These are phyloP conservation scores for Pseudogymnoascus sp. DNA, from an alignment of 2,329 filamentous ascomycete species.

Conservation along the genomic window DNA sequence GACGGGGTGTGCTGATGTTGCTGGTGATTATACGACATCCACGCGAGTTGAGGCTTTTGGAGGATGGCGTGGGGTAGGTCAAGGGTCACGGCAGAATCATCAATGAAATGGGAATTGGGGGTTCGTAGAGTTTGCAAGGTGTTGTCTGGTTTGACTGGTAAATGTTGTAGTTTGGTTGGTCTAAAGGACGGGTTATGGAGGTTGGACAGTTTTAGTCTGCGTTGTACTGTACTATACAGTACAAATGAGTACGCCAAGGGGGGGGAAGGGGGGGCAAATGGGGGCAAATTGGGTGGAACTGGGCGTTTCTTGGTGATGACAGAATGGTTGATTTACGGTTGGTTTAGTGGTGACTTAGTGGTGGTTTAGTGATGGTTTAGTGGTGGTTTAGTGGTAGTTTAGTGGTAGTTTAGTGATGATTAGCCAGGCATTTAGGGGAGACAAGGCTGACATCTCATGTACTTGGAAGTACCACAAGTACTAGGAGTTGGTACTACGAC, in stretches of 20 bases:
- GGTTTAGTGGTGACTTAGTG: too few species aligned
- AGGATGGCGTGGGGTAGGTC: background rate
- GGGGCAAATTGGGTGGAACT: background rate
- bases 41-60: background rate
- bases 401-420: too few species aligned
- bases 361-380: too few species aligned
- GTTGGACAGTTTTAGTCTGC: background rate
- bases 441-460: background rate
- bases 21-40: background rate
- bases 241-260: background rate
- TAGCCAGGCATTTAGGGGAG: background rate
- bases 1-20: background rate
- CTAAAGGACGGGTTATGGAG: background rate
- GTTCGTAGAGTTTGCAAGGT: background rate
- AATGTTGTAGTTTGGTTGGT: background rate
- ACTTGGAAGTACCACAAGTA: background rate
- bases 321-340: background rate
- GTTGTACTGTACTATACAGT: background rate
- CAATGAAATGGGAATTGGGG: background rate
- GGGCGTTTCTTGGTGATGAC: background rate
- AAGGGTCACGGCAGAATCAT: background rate
- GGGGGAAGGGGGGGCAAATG: background rate
- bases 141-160: background rate
- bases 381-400: too few species aligned
- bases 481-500: background rate